Conservation (phyloP, 2,329 filamentous ascomycete species). For the Claviceps spartinae region DNA sequence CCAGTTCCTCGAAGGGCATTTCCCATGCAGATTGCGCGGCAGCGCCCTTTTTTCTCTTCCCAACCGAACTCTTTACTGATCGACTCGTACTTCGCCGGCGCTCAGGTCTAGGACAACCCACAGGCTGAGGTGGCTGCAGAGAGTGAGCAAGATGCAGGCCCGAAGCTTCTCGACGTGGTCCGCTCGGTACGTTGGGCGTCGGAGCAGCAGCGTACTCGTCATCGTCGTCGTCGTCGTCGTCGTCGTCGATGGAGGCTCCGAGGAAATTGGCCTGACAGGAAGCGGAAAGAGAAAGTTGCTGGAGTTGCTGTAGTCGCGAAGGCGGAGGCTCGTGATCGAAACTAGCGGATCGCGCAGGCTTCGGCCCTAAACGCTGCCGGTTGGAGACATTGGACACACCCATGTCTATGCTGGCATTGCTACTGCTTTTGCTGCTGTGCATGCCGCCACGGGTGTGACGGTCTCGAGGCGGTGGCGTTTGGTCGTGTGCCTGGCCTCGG, state of each 20-base stretch:
- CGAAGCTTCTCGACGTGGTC: constrained; percentile 45
- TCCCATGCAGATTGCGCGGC: constrained; percentile 11
- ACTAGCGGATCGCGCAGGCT: constrained; percentile 52
- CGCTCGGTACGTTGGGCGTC: constrained; percentile 69
- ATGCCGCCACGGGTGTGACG: constrained; percentile 42
- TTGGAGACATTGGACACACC: constrained; percentile 44
- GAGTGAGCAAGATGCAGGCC: constrained; percentile 19
- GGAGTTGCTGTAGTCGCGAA: constrained; percentile 8
- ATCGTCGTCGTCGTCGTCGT: constrained; percentile 38
- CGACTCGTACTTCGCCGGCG: constrained; percentile 42
- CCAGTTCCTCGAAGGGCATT: constrained; percentile 25
- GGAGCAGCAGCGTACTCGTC: constrained; percentile 69
- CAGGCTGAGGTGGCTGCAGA: constrained; percentile 26
- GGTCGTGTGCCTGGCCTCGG: constrained; percentile 19
- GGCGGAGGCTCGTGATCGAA: constrained; percentile 46
- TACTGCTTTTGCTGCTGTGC: constrained; percentile 61
- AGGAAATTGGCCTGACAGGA: constrained; percentile 36
- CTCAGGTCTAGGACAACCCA: constrained; percentile 28
- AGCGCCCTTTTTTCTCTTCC: constrained; percentile 16
- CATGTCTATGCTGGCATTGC: constrained; percentile 51
- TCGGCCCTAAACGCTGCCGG: constrained; percentile 44
- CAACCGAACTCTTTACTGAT: constrained; percentile 38
- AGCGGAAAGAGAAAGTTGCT: constrained; percentile 14
- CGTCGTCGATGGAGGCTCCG: constrained; percentile 40
- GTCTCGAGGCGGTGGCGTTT: constrained; percentile 27